These are phyloP conservation scores for Apiospora pterosperma DNA, from an alignment of 2,329 filamentous ascomycete species.

Conservation along the genomic window DNA sequence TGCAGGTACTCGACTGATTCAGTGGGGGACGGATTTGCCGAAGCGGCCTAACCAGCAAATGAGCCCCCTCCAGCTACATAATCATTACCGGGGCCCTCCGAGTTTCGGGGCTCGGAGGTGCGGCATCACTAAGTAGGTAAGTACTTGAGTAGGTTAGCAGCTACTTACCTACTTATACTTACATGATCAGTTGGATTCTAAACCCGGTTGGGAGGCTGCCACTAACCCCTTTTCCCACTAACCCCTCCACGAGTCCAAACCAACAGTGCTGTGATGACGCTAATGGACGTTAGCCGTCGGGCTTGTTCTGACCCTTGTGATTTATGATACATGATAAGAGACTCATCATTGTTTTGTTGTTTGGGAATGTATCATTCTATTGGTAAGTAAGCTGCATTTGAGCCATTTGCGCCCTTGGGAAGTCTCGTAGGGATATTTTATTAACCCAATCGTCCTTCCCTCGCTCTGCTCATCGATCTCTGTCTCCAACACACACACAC, in stretches of 20 bases:
- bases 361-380: neutral
- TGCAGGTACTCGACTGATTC: neutral
- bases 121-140: neutral
- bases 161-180: neutral
- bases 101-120: neutral
- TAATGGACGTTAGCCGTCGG: neutral
- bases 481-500: too few species aligned
- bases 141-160: too few species aligned
- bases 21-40: neutral
- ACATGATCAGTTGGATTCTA: neutral
- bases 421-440: neutral
- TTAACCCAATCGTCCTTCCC: neutral
- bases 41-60: neutral
- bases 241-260: conserved; percentile 1
- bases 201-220: neutral
- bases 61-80: neutral
- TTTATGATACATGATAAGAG: neutral
- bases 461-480: too few species aligned
- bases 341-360: neutral
- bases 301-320: neutral
- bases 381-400: neutral
- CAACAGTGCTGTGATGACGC: neutral
- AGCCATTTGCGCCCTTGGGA: neutral
- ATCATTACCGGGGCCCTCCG: neutral
- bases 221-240: neutral